Evolutionary conservation across 179 eudicot species (phyloP).

Genomic region (Sideroxylon spinosum): DNA sequence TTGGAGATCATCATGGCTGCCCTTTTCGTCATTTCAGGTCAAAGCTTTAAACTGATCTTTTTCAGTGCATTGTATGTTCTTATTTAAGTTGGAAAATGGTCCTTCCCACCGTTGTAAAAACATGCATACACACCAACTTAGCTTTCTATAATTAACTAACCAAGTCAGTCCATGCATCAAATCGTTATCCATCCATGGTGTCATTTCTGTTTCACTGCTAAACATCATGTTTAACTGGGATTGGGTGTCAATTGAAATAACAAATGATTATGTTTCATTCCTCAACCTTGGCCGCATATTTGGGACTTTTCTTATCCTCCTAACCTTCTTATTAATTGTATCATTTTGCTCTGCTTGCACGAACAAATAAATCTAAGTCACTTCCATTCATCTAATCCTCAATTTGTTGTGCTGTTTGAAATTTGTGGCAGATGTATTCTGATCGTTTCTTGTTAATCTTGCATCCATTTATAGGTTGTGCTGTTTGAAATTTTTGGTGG

Average conservation of each 20-base stretch:
- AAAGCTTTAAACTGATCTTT: neutral
- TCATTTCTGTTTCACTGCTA: neutral
- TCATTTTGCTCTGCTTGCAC: neutral
- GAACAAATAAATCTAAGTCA: neutral
- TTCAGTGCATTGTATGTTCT: neutral
- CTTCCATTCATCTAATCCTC: constrained; percentile 5
- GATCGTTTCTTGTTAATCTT: neutral
- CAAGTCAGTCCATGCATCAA: too few species aligned
- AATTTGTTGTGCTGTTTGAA: neutral
- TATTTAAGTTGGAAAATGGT: neutral
- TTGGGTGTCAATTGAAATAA: neutral
- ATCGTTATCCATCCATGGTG: too few species aligned
- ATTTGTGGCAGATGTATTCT: neutral
- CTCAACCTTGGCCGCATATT: neutral
- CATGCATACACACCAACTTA: too few species aligned
- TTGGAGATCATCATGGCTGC: constrained; percentile 97
- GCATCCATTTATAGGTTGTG: too few species aligned
- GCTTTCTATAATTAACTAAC: too few species aligned
- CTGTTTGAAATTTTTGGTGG: too few species aligned
- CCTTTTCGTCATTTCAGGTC: constrained; percentile 98
- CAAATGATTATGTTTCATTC: neutral
- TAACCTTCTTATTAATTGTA: neutral
- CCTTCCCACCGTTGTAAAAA: too few species aligned
- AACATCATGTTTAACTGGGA: neutral
- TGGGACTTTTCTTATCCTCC: neutral